Conservation (phyloP, 2,329 filamentous ascomycete species). For the Fusarium decemcellulare region DNA sequence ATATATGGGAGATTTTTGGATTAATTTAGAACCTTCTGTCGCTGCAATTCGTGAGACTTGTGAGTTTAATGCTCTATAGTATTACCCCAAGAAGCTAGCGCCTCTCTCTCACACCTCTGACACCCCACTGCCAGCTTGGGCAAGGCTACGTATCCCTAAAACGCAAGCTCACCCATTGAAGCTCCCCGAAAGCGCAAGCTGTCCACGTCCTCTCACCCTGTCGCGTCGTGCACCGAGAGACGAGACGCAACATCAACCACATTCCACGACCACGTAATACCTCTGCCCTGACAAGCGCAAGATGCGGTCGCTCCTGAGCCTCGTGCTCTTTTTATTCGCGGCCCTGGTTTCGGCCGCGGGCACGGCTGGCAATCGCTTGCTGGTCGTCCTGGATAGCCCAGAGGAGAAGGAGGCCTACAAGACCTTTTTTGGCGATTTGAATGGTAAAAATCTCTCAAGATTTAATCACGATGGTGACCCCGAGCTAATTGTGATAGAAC, state of each 20-base stretch:
- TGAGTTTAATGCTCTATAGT: not conserved
- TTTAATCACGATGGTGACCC: not conserved
- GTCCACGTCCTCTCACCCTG: constrained; percentile 35
- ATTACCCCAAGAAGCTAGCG: constrained; percentile 29
- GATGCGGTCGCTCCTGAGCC: constrained; percentile 83
- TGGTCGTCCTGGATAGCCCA: constrained; percentile 89
- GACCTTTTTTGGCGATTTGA: constrained; percentile 81
- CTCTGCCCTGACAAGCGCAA: constrained; percentile 5
- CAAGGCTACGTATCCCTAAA: constrained; percentile 57
- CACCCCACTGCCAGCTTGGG: constrained; percentile 22
- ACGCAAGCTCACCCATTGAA: constrained; percentile 47
- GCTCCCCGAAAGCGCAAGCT: constrained; percentile 45
- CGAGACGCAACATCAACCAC: constrained; percentile 24
- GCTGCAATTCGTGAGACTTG: not conserved
- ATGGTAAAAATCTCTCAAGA: constrained; percentile 64
- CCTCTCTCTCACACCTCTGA: not conserved
- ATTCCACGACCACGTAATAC: not conserved
- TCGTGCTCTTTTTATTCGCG: constrained; percentile 76
- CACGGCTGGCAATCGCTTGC: constrained; percentile 81
- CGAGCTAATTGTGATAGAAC: constrained; percentile 66
- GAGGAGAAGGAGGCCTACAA: constrained; percentile 87
- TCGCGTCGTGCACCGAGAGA: constrained; percentile 34
- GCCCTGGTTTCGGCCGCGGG: constrained; percentile 82
- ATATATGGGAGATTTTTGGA: not conserved
- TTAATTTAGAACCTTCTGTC: not conserved